Evolutionary conservation across 2,329 filamentous ascomycete species (phyloP).

Genomic region (Ophiostoma sp.): DNA sequence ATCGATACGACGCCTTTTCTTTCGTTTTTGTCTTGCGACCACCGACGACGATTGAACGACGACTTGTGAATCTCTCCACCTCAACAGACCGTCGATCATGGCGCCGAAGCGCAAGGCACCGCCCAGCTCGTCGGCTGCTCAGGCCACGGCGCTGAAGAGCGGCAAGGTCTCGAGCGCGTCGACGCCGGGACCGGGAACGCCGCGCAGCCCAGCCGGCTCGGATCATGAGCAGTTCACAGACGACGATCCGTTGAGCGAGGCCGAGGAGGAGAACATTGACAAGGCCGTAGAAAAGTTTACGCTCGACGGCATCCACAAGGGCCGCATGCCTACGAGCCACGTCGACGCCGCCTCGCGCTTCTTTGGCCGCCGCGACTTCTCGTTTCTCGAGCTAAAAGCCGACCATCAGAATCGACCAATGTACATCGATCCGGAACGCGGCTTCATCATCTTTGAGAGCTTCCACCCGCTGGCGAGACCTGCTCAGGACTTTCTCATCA

Average conservation of each 20-base stretch:
- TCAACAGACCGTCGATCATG: slow-evolving; percentile 49
- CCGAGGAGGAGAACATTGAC: slow-evolving; percentile 55
- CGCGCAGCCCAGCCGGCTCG: slow-evolving; percentile 56
- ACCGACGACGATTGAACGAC: background rate
- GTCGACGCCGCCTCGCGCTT: slow-evolving; percentile 37
- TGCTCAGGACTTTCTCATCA: slow-evolving; percentile 92
- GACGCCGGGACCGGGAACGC: slow-evolving; percentile 61
- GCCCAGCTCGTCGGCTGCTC: slow-evolving; percentile 40
- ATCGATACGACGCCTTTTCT: background rate
- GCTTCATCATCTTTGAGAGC: slow-evolving; percentile 88
- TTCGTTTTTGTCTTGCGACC: background rate
- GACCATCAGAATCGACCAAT: slow-evolving; percentile 88
- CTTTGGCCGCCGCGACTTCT: slow-evolving; percentile 64
- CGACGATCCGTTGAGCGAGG: slow-evolving; percentile 53
- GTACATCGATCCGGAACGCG: slow-evolving; percentile 87
- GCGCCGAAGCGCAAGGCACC: slow-evolving; percentile 70
- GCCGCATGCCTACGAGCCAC: slow-evolving; percentile 15
- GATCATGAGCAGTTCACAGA: slow-evolving; percentile 56
- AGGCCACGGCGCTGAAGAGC: slow-evolving; percentile 51
- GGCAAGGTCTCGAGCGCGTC: slow-evolving; percentile 59
- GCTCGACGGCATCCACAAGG: slow-evolving; percentile 43
- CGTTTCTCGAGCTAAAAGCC: slow-evolving; percentile 76
- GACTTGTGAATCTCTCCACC: background rate
- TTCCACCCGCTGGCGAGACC: slow-evolving; percentile 85
- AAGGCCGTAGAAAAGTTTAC: slow-evolving; percentile 63